Conservation (phyloP, 192 early-diverging fungal genomes). For the Chytriomyces sp. region DNA sequence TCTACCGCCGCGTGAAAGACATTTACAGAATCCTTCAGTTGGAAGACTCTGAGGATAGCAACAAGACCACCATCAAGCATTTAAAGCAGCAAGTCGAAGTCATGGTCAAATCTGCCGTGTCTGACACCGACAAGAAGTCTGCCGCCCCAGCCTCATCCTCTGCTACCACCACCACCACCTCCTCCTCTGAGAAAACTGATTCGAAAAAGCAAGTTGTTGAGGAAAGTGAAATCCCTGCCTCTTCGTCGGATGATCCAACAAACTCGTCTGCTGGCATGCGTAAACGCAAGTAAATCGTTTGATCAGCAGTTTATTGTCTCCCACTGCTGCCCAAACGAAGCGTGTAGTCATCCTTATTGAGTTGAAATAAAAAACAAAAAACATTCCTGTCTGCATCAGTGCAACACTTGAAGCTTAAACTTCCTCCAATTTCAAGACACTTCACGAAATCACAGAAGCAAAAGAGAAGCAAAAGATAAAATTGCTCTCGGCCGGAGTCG, state of each 20-base stretch:
- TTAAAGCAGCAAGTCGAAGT: constrained; percentile 33
- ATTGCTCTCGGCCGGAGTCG: no score
- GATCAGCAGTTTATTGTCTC: neutral
- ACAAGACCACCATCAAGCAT: constrained; percentile 31
- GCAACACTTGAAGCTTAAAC: no score
- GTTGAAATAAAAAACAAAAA: no score
- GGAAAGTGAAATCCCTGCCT: constrained; percentile 15
- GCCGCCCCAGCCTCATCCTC: neutral
- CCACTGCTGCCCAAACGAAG: no score
- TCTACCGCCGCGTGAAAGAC: constrained; percentile 54
- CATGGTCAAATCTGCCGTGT: constrained; percentile 20
- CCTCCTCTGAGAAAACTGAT: constrained; percentile 2
- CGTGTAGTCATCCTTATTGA: no score
- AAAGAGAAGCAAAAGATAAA: no score
- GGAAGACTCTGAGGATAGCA: constrained; percentile 20
- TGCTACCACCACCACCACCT: neutral
- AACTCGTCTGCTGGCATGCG: constrained; percentile 26
- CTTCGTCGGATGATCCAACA: neutral
- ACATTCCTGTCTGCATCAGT: no score
- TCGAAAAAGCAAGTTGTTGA: neutral
- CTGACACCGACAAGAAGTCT: constrained; percentile 25
- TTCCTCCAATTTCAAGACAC: no score
- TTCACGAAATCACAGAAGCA: no score
- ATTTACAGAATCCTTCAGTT: constrained; percentile 45
- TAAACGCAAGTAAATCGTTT: constrained; percentile 33